Percentiles rank a stretch among this genome's conserved stretches.
These are phyloP conservation scores for Krasilnikovozyma curviuscula DNA, from an alignment of 768 basidiomycete genomes.

Conservation along the genomic window DNA sequence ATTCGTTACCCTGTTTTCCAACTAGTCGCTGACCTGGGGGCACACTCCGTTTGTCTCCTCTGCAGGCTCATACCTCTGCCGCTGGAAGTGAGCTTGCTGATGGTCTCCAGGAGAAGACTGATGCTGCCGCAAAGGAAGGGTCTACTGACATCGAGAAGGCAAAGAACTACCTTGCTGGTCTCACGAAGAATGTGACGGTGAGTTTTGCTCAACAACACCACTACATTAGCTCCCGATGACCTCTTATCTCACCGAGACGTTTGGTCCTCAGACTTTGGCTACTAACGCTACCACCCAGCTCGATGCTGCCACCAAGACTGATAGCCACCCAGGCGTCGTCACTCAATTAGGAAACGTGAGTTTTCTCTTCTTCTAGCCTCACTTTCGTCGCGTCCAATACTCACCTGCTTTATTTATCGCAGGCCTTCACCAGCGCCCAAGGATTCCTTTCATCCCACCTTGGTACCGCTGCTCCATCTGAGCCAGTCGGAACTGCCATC, in stretches of 20 bases:
- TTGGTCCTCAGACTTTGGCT: not conserved
- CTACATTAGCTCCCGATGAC: no score
- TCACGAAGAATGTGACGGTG: not conserved
- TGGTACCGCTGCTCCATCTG: no score
- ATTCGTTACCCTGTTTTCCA: not conserved
- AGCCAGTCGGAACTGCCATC: no score
- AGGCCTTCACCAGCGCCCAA: no score
- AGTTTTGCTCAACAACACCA: not conserved
- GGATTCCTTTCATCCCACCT: no score
- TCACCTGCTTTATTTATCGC: no score
- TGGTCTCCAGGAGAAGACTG: not conserved
- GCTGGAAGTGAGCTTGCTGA: not conserved
- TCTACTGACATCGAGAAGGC: not conserved
- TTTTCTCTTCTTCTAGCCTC: no score
- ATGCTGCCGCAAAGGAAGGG: not conserved
- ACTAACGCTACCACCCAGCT: not conserved
- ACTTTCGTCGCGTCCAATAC: no score
- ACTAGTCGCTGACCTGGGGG: no score
- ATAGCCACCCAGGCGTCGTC: constrained; percentile 4
- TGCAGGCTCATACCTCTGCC: not conserved
- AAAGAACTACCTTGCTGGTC: constrained; percentile 4
- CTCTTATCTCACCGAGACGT: no score
- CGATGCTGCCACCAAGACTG: constrained; percentile 4
- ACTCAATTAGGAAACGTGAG: no score
- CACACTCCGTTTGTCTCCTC: not conserved